Base-by-base conservation (phyloP, 805 yeast species). In the Zygosaccharomyces siamensis region DNA sequence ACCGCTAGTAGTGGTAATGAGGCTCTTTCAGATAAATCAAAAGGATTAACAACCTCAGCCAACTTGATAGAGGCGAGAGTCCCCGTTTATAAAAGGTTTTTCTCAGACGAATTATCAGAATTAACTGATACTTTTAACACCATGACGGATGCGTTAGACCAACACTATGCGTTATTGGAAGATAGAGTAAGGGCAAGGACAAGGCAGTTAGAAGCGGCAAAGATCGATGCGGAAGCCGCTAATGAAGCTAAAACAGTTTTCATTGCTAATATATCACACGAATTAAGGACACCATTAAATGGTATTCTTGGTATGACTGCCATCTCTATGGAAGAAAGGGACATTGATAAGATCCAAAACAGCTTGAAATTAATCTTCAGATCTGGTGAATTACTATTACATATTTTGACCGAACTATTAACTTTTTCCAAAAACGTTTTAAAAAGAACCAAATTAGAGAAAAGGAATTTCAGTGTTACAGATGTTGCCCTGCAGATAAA, bases 271-370 rank as follows among this genome's bases (percentile, higher is more conserved):
- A 89, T 89, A 14, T 87, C 96, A 0, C 97, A 89, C 66, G 99
- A 93, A 70, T 74, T 93, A 61, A 79, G 98, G 58, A 93, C 98
- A 0, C 99, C 99, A 1, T 72, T 93, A 53, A 93, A 93, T 66
- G 99, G 99, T 63, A 93, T 93, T 37, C 71, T 93, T 47, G 98
- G 98, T 54, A 87, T 92, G 90, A 87, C 97, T 0, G 86, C 95
- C 2, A 85, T 92, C 48, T 90, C 96, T 5, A 81, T 89, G 86
- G 93, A 86, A 18, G 98, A 93, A 63, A 74, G 73, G 26, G 92
- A 87, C 56, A 74, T 75, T 4, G 67, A 72, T 11, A 80, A 82
- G 55, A 81, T 89, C 11, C 84, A 85, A 58, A 83, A 83, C 43
- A 83, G 90, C 14, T 70, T 90, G 57, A 86, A 85, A 53, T 76